phyloP scores from a whole-genome alignment of 495 filamentous ascomycete species.

The Neurospora africana region DNA sequence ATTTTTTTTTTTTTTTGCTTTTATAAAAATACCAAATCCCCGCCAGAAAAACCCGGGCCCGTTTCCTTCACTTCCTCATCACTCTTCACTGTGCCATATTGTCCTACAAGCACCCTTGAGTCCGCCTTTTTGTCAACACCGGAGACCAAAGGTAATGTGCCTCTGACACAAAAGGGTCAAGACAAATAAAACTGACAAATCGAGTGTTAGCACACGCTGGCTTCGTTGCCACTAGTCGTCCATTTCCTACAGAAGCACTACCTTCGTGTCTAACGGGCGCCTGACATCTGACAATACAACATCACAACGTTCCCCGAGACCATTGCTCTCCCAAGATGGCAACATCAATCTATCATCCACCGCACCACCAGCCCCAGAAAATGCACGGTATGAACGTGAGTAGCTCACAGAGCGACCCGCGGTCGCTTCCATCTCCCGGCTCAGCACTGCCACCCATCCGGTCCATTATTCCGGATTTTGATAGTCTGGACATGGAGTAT shows the following conservation, averaged over 20 bases:
- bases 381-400: background rate
- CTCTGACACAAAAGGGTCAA: background rate
- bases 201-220: background rate
- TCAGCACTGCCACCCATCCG: background rate
- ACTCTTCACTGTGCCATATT: background rate
- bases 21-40: background rate
- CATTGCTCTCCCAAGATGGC: background rate
- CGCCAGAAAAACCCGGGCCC: background rate
- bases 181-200: background rate
- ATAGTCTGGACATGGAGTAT: background rate
- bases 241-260: background rate
- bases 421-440: background rate
- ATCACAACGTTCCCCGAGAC: background rate
- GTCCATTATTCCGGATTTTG: background rate
- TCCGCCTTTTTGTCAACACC: background rate
- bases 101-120: background rate
- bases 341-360: background rate
- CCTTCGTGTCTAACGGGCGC: background rate
- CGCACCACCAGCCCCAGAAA: background rate
- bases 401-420: background rate
- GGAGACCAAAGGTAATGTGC: background rate
- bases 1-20: background rate
- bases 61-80: background rate
- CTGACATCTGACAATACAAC: background rate
- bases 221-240: background rate